Base-by-base conservation (phyloP, 306 rosid species). In the Sindora glabra region DNA sequence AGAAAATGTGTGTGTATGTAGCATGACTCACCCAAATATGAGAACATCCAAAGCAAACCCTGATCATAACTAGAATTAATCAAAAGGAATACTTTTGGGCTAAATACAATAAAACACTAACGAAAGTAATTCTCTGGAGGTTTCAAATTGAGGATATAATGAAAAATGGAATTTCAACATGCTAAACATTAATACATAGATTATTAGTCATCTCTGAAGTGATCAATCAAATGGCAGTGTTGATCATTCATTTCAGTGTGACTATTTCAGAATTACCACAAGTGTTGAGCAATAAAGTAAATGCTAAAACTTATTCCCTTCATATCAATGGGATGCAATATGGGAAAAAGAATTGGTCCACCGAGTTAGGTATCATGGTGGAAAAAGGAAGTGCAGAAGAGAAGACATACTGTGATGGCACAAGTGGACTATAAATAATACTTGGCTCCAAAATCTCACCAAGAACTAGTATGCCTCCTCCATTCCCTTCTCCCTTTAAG, bases 391-490 rank as follows among this genome's bases (percentile, higher is more conserved):
- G 53, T 46, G 49, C 51, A 38, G 75, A 77, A 78, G 25, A 54
- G 74, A 76, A 80, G 69, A 68, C 98, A 56, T 92, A 92, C 98
- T 88, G 98, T 15, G 90, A 88, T 15, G 95, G 95, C 52, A 86
- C 94, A 60, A 92, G 96, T 10, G 98, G 98, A 74, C 86, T 88
- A 72, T 88, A 92, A 56, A 78, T 95, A 69, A 92, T 85, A 79
- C 68, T 76, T 61, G 96, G 96, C 85, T 88, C 96, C 87, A 86
- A 58, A 74, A 92, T 89, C 82, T 92, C 95, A 58, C 98, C 98
- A 76, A 92, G 96, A 86, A 92, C 96, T 67, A 88, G 77, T 59
- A 92, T 81, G 45, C 98, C 98, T 38, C 98, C 98, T 58, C 98
- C 98, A 73, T 72, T 74, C 37, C 81, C 90, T 36, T 81, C 96